Base-by-base conservation (phyloP, 441 rosid species). In the Pelargonium australe region DNA sequence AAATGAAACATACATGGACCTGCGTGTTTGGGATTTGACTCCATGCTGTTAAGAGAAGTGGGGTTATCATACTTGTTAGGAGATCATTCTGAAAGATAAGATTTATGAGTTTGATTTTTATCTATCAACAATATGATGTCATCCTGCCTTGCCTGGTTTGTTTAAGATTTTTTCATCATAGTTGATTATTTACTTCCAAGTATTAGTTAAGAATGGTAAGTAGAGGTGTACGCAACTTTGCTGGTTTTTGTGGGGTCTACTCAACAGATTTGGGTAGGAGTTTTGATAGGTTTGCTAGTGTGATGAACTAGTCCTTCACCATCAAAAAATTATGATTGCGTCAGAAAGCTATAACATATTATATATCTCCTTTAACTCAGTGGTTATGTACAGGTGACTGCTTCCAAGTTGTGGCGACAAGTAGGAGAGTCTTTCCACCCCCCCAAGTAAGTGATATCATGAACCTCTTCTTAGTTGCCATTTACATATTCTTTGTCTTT, bases 361-460 rank as follows among this genome's bases (percentile, higher is more conserved):
- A 73, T 53, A 13, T 34, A 65, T 16, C 69, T 72, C 28, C 65
- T 68, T 79, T 69, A 73, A 62, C 20, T 68, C 62, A 49, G 55
- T 79, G 72, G 63, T 64, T 63, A 65, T 79, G 51, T 80, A 75
- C 72, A 93, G 98, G 98, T 89, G 80, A 93, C 98, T 60, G 78
- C 88, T 73, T 79, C 90, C 49, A 93, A 93, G 83, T 74, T 86
- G 74, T 93, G 98, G 98, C 86, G 97, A 81, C 92, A 89, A 85
- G 95, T 93, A 25, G 98, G 98, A 77, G 98, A 90, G 76, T 89
- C 98, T 68, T 92, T 92, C 82, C 86, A 87, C 74, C 98, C 98
- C 63, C 98, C 98, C 6, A 93, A 93, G 98, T 90, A 87, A 85
- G 86, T 62, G 37, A 34, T 34, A 34, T 34, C 6, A 34, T 34